These are phyloP conservation scores for Linum usitatissimum DNA, from an alignment of 345 rosid species.

Conservation along the genomic window DNA sequence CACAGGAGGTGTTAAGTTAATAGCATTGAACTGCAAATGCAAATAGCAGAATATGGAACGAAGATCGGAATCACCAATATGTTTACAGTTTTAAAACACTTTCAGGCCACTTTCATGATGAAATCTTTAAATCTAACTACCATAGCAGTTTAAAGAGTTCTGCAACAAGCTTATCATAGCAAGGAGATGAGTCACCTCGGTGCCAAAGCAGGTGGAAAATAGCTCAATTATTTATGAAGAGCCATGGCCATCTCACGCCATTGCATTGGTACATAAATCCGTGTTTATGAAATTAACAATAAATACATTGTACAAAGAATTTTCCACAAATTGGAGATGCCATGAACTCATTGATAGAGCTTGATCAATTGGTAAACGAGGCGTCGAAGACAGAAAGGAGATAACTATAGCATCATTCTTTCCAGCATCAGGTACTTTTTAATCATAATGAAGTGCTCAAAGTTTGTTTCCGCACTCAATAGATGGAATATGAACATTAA, in stretches of 20 bases:
- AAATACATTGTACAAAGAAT: background rate
- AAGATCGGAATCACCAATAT: background rate
- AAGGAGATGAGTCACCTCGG: no score
- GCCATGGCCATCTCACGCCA: background rate
- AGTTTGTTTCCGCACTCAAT: no score
- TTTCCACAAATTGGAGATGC: background rate
- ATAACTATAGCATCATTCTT: no score
- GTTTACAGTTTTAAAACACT: background rate
- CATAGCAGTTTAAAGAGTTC: background rate
- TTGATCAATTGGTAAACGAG: background rate
- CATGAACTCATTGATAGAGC: background rate
- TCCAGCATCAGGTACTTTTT: no score
- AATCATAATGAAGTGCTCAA: no score
- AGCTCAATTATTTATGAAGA: background rate
- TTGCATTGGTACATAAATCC: background rate
- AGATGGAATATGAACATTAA: no score
- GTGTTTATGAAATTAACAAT: background rate
- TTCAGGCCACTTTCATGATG: background rate
- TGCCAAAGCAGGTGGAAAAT: background rate
- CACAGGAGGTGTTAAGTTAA: conserved; percentile 28
- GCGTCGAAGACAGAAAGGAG: no score
- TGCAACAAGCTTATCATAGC: background rate
- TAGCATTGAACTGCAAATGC: conserved; percentile 37
- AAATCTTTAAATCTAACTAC: background rate
- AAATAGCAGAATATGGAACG: background rate